Evolutionary conservation across 2,329 filamentous ascomycete genomes (phyloP), one percentile per base, ranked within the genome.

Genomic region (Colletotrichum salicis): DNA sequence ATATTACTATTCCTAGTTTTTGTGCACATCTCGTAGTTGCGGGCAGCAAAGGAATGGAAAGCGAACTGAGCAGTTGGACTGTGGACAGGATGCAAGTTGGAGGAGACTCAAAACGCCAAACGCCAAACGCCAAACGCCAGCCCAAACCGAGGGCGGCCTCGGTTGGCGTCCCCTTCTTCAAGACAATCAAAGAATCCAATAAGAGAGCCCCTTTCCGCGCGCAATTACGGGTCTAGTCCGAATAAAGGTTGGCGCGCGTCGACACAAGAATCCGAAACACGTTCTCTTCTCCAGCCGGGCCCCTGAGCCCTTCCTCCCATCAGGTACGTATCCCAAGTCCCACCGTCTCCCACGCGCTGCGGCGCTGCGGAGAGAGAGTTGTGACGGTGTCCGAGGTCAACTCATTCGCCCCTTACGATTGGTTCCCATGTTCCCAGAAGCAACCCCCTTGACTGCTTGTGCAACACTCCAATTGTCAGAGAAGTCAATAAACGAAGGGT

Each of bases 401-500:
- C 13, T n/a, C 24, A 8, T 27, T 33, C 22, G 33, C 57, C 65
- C n/a, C 27, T 29, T 59, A 51, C 37, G n/a, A 67, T 62, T 70
- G 61, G 65, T 6, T 59, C 27, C 29, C 31, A 41, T 22, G 29
- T n/a, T 35, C 22, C 45, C 48, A 35, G 24, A 24, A 52, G 57
- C 57, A 35, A 63, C 31, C 31, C 54, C 70, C 70, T 65, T 51
- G 58, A 6, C 55, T 13, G 37, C 60, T 54, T 54, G 33, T 71
- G 67, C 67, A 67, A 72, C 67, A 72, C 61, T 57, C 31, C 51
- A 67, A 31, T 62, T 71, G 67, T 71, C 56, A 72, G 54, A 72
- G 70, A 71, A 71, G 55, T 65, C 62, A 15, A 57, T 33, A 31
- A 70, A 35, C 45, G 70, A 65, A 10, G 59, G 59, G 13, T 41